Conservation (phyloP, 2,329 filamentous ascomycete species). For the Colletotrichum tropicale region DNA sequence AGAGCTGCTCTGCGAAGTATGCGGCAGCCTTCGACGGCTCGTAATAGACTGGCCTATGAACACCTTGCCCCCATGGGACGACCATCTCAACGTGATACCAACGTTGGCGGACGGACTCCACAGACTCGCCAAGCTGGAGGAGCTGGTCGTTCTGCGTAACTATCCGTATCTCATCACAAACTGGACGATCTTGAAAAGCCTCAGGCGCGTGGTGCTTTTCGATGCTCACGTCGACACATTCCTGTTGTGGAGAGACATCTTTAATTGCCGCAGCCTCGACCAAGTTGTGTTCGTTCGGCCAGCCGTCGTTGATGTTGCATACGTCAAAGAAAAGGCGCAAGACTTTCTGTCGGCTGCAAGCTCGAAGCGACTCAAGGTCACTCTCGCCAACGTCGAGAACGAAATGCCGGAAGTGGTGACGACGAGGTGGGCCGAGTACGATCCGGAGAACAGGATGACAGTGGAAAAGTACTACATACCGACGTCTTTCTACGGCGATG, state of each 20-base stretch:
- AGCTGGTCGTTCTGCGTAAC: conserved; percentile 52
- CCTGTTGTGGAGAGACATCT: conserved; percentile 43
- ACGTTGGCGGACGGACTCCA: conserved; percentile 50
- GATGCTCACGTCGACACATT: conserved; percentile 39
- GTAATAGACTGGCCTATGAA: conserved; percentile 53
- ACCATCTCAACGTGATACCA: conserved; percentile 41
- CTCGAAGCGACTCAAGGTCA: conserved; percentile 27
- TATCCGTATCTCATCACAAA: conserved; percentile 34
- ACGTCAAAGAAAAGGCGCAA: conserved; percentile 45
- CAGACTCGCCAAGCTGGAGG: conserved; percentile 46
- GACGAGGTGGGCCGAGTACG: conserved; percentile 35
- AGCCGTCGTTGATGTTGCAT: conserved; percentile 32
- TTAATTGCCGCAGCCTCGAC: conserved; percentile 38
- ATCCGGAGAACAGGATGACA: conserved; percentile 39
- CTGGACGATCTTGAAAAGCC: background rate
- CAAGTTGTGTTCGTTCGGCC: conserved; percentile 47
- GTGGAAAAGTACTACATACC: conserved; percentile 44
- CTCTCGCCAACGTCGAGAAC: conserved; percentile 8
- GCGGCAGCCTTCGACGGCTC: conserved; percentile 44
- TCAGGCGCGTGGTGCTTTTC: conserved; percentile 48
- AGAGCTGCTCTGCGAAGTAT: conserved; percentile 45
- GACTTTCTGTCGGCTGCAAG: conserved; percentile 30
- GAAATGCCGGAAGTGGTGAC: conserved; percentile 27
- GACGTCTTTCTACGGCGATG: conserved; percentile 41
- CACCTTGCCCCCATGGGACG: conserved; percentile 44